Percentiles rank a stretch among this genome's conserved stretches.
Evolutionary conservation across 257 asterid genomes (phyloP).

Genomic region (Scutellaria baicalensis): DNA sequence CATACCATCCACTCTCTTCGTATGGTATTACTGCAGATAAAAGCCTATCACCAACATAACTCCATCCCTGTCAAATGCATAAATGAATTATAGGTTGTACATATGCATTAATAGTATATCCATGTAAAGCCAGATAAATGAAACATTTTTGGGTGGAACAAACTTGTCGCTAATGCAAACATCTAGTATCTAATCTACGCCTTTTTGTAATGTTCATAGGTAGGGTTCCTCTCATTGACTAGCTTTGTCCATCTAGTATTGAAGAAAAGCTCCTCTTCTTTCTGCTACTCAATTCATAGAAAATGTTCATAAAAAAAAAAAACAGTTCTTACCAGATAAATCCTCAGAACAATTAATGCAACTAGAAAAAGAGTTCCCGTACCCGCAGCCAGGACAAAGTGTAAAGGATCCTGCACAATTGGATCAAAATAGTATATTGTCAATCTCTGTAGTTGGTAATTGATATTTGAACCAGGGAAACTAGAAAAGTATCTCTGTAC

Average conservation of each 20-base stretch:
- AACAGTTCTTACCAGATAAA: constrained; percentile 57
- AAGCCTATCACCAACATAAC: constrained; percentile 87
- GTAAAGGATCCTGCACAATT: constrained; percentile 68
- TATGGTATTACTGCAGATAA: constrained; percentile 83
- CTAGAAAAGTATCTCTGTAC: background rate
- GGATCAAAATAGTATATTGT: background rate
- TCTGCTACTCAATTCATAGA: background rate
- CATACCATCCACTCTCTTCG: constrained; percentile 94
- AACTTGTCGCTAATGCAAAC: background rate
- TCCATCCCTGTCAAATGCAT: constrained; percentile 64
- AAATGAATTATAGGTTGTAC: background rate
- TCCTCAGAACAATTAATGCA: constrained; percentile 71
- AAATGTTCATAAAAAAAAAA: background rate
- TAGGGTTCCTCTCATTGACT: background rate
- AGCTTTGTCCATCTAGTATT: background rate
- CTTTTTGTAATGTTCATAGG: background rate
- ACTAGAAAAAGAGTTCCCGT: constrained; percentile 85
- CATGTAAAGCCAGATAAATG: background rate
- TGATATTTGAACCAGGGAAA: background rate
- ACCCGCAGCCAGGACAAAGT: constrained; percentile 64
- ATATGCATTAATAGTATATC: background rate
- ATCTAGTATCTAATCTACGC: background rate
- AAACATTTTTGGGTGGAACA: background rate
- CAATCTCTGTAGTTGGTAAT: background rate
- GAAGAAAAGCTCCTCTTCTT: background rate